Conservation (phyloP, 2,329 filamentous ascomycete species). For the Penicillium sp. region DNA sequence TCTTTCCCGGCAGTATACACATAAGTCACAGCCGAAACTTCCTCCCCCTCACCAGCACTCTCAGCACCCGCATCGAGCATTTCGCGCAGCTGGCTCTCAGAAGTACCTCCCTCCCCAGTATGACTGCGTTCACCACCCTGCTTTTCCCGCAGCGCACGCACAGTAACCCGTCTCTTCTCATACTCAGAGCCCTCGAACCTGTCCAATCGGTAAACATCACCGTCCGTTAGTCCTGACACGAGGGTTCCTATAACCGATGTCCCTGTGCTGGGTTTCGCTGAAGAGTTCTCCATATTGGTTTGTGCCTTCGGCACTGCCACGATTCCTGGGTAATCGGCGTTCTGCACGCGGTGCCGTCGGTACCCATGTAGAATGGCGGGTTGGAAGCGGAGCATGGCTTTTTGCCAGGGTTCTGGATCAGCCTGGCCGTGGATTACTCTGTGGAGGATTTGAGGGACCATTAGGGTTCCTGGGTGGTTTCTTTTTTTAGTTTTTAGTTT, state of each 20-base stretch:
- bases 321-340: conserved; percentile 74
- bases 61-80: conserved; percentile 45
- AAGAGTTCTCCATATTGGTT: neutral
- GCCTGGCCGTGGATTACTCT: conserved; percentile 65
- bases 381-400: conserved; percentile 52
- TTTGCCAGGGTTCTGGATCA: conserved; percentile 45
- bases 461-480: conserved; percentile 47
- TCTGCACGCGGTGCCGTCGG: conserved; percentile 59
- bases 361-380: conserved; percentile 69
- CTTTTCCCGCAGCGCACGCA: conserved; percentile 31
- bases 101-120: conserved; percentile 18
- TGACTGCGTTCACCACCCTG: neutral
- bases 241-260: conserved; percentile 63
- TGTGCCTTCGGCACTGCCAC: conserved; percentile 28
- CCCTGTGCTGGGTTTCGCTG: neutral
- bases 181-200: conserved; percentile 75
- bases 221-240: conserved; percentile 67
- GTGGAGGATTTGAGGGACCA: conserved; percentile 80
- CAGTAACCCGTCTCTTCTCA: conserved; percentile 43
- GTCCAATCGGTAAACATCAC: conserved; percentile 67
- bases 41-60: conserved; percentile 39
- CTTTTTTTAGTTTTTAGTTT: neutral
- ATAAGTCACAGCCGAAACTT: conserved; percentile 54
- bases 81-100: conserved; percentile 30
- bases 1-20: conserved; percentile 47